Base-by-base conservation (phyloP, 371 early-diverging fungal species). In the Zancudomyces culisetae region DNA sequence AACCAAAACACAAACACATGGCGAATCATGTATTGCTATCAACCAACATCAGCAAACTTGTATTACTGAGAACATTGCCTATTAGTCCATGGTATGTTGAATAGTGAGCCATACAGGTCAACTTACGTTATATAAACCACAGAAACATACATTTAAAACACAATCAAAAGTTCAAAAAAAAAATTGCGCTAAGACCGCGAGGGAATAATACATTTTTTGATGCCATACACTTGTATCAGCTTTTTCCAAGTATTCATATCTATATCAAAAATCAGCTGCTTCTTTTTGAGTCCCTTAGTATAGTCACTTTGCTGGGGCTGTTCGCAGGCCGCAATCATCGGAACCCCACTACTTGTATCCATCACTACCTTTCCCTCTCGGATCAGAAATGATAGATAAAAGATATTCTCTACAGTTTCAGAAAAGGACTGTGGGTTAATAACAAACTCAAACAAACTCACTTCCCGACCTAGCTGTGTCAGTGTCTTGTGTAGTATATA, bases 351-450 rank as follows among this genome's bases (percentile, higher is more conserved):
- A 2, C 71, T 70, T 45, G 76, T 80, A 52, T 81, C 80, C 22
- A 94, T 79, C 45, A 63, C 69, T 8, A 76, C 92, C 41, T 71
- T 77, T 3, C 85, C 89, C 47, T 86, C 91, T 45, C 86, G 74
- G 18, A 90, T 75, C 42, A 95, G 66, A 58, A 94, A 94, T 4
- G 92, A 83, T 8, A 91, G 71, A 57, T 91, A 89, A 57, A 95
- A 95, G 48, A 93, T 71, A 60, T 95, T 94, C 61, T 95, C 94
- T 1, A 93, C 85, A 0, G 90, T 82, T 66, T 93, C 93, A 2
- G 83, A 73, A 60, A 91, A 94, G 4, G 90, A 87, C 1, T 73
- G 66, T 2, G 94, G 96, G 63, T 95, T 91, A 50, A 88, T 69
- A 39, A 92, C 75, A 61, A 94, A 84, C 54, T 80, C 70, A 55